Percentiles rank a stretch among this genome's conserved stretches.
phyloP scores from a whole-genome alignment of 2,329 filamentous ascomycete species.

The Fonsecaea pedrosoi region DNA sequence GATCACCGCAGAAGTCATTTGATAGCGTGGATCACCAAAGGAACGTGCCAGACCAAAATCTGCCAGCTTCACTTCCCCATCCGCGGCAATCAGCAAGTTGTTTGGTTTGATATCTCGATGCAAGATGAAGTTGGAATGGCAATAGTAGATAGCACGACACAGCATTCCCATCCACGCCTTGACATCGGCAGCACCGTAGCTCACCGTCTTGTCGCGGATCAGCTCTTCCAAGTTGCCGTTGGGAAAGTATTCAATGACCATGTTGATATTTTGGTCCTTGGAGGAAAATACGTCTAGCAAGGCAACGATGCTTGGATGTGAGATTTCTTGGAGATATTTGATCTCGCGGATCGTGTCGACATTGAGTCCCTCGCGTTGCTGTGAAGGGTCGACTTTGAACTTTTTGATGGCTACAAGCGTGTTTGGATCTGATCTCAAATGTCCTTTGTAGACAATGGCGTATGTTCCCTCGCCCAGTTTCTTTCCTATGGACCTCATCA shows the following conservation, averaged over 20 bases:
- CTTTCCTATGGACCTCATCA: conserved; percentile 63
- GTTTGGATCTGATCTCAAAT: conserved; percentile 73
- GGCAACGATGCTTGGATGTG: conserved; percentile 93
- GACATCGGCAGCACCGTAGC: conserved; percentile 87
- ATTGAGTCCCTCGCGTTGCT: conserved; percentile 84
- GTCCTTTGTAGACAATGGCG: conserved; percentile 90
- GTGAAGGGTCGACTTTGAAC: conserved; percentile 56
- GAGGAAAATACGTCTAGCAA: conserved; percentile 92
- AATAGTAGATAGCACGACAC: conserved; percentile 91
- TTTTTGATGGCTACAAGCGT: conserved; percentile 74
- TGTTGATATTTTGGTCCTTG: conserved; percentile 94
- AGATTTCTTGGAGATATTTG: conserved; percentile 91
- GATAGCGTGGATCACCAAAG: conserved; percentile 84
- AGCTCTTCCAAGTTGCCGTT: conserved; percentile 95
- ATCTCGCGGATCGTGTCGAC: conserved; percentile 96
- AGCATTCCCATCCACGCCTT: conserved; percentile 99
- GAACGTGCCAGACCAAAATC: conserved; percentile 94
- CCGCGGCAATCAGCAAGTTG: conserved; percentile 91
- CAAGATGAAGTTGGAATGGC: conserved; percentile 90
- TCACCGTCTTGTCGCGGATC: conserved; percentile 82
- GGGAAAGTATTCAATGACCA: conserved; percentile 92
- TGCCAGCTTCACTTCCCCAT: conserved; percentile 92
- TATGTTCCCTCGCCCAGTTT: conserved; percentile 97
- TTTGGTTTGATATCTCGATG: conserved; percentile 99
- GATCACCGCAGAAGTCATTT: conserved; percentile 94